phyloP scores from a whole-genome alignment of 345 rosid species.

The Moricandia arvensis region DNA sequence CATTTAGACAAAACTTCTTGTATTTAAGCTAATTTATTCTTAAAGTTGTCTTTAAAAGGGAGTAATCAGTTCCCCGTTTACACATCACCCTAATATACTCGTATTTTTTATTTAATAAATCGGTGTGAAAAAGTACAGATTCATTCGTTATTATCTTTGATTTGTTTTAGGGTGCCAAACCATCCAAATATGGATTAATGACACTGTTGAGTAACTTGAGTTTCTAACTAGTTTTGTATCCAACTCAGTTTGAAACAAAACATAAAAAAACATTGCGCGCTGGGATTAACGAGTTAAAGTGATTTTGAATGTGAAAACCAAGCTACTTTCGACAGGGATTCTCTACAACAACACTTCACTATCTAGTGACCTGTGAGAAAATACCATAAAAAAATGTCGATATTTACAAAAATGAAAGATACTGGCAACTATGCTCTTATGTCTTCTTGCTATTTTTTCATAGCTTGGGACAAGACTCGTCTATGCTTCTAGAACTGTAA shows the following conservation, averaged over 20 bases:
- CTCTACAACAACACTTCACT: neutral
- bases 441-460: neutral
- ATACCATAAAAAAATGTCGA: neutral
- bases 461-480: neutral
- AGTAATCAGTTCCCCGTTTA: conserved; percentile 12
- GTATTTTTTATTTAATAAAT: neutral
- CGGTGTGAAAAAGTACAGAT: neutral
- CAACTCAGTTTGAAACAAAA: neutral
- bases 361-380: conserved; percentile 4
- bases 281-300: conserved; percentile 13
- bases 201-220: conserved; percentile 4
- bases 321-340: neutral
- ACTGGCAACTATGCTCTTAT: neutral
- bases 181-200: neutral
- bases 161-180: neutral
- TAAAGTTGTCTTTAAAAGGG: conserved; percentile 17
- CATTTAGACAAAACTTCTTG: conserved; percentile 20
- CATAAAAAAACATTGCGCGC: neutral
- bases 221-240: neutral
- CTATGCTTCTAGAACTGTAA: neutral
- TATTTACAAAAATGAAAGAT: neutral
- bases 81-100: conserved; percentile 21
- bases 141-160: neutral
- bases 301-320: conserved; percentile 12
- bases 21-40: conserved; percentile 1